phyloP scores from a whole-genome alignment of 31 red algal genomes.

The Endocladia muricata region DNA sequence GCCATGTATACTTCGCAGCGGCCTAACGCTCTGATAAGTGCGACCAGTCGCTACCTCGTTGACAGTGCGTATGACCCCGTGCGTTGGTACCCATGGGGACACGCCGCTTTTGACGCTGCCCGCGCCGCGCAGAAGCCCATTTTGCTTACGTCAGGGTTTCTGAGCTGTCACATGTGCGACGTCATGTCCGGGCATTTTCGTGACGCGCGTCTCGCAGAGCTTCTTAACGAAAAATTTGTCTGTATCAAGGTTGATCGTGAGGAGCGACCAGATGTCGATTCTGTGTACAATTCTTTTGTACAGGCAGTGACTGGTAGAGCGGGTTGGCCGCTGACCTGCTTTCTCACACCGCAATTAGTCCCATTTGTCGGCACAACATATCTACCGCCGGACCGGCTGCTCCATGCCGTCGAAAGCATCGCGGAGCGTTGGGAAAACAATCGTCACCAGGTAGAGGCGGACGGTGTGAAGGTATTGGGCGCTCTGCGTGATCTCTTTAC shows the following conservation, averaged over 20 bases:
- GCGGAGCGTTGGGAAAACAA: slow-evolving; percentile 52
- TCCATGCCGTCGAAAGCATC: slow-evolving; percentile 50
- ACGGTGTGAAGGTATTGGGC: slow-evolving; percentile 47
- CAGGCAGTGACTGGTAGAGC: slow-evolving; percentile 63
- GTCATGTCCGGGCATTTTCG: slow-evolving; percentile 69
- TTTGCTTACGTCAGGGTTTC: slow-evolving; percentile 77
- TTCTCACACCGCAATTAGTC: slow-evolving; percentile 57
- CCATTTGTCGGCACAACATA: slow-evolving; percentile 84
- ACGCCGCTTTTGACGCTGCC: slow-evolving; percentile 69
- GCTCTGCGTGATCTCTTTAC: slow-evolving; percentile 58
- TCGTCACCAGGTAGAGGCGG: slow-evolving; percentile 37
- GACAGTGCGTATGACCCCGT: slow-evolving; percentile 71
- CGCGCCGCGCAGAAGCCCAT: slow-evolving; percentile 65
- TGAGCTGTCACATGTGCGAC: slow-evolving; percentile 81
- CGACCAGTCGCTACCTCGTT: slow-evolving; percentile 73
- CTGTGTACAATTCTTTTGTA: slow-evolving; percentile 72
- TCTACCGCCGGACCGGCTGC: slow-evolving; percentile 61
- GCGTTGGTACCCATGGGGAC: slow-evolving; percentile 85
- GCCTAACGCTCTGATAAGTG: slow-evolving; percentile 62
- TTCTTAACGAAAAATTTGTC: slow-evolving; percentile 75
- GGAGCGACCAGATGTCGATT: slow-evolving; percentile 89
- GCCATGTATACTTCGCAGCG: neutral
- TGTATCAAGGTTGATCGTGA: slow-evolving; percentile 90
- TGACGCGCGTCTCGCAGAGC: slow-evolving; percentile 46
- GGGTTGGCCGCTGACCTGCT: slow-evolving; percentile 81